These are phyloP conservation scores for Alternaria gaisen DNA, from an alignment of 2,329 filamentous ascomycete species.

Conservation along the genomic window DNA sequence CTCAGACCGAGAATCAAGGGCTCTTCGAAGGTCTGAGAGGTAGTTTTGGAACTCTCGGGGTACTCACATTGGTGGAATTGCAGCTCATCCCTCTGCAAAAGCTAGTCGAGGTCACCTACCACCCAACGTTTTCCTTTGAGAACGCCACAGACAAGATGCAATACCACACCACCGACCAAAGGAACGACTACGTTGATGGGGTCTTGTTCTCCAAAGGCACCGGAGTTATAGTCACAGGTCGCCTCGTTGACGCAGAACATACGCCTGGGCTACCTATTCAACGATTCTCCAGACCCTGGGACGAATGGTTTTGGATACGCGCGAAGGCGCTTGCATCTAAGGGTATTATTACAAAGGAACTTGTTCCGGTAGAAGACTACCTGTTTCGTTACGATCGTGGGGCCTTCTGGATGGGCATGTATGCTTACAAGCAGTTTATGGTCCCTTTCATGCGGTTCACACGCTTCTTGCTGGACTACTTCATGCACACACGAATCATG, in stretches of 20 bases:
- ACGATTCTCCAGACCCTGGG: conserved; percentile 64
- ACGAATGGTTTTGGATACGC: conserved; percentile 80
- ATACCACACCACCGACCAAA: conserved; percentile 51
- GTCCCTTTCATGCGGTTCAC: conserved; percentile 67
- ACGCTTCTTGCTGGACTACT: conserved; percentile 66
- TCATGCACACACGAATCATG: conserved; percentile 69
- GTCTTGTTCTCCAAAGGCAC: conserved; percentile 66
- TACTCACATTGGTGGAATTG: conserved; percentile 68
- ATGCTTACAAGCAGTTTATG: conserved; percentile 67
- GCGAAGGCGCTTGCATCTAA: conserved; percentile 47
- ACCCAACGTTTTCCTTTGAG: conserved; percentile 61
- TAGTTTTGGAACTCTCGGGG: conserved; percentile 68
- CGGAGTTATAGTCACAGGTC: conserved; percentile 69
- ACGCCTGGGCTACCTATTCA: conserved; percentile 34
- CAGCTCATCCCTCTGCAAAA: conserved; percentile 61
- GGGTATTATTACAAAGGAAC: conserved; percentile 41
- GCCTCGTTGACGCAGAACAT: conserved; percentile 58
- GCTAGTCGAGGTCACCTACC: conserved; percentile 70
- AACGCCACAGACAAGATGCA: conserved; percentile 60
- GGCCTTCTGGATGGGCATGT: conserved; percentile 69
- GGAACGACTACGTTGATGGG: conserved; percentile 73
- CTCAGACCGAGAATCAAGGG: conserved; percentile 57
- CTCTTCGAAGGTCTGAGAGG: conserved; percentile 68
- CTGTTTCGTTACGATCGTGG: conserved; percentile 70
- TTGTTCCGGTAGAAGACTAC: conserved; percentile 63